Evolutionary conservation across 1,139 yeast genomes (phyloP), one percentile per base, ranked within the genome.

Genomic region (Kodamaea suecica): DNA sequence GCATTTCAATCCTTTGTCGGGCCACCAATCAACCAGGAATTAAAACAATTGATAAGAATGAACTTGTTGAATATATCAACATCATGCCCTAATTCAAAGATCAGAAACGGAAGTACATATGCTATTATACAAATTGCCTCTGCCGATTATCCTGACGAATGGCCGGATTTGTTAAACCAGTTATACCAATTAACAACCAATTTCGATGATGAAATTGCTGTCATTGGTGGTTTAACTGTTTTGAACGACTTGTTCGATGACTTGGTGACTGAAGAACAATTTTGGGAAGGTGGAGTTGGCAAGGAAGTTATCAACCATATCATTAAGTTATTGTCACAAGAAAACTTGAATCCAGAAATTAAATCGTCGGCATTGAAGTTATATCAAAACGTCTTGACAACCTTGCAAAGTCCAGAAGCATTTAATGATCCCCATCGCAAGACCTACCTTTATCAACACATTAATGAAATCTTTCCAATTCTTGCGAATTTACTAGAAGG

Each of bases 111-210:
- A 33, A 76, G 84, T 2, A 79, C 92, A 1, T 80, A 86, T 45
- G 81, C 86, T 10, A 75, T 87, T 17, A 84, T 85, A 2, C 95
- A 84, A 49, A 84, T 92, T 16, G 90, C 95, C 1, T 84, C 86
- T 1, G 84, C 82, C 1, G 98, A 92, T 52, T 90, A 78, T 52
- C 98, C 98, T 0, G 97, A 92, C 50, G 95, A 87, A 52, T 92
- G 97, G 97, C 95, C 97, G 0, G 72, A 70, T 20, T 64, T 92
- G 31, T 55, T 90, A 39, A 60, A 63, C 14, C 52, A 58, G 10
- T 53, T 84, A 32, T 76, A 77, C 49, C 49, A 55, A 13, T 60
- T 66, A 33, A 60, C 76, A 4, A 50, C 55, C 6, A 40, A 55
- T 10, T 53, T 60, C 23, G 55, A 61, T 19, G 44, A 61, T 46